phyloP scores from a whole-genome alignment of 2,329 filamentous ascomycete species.

The Botrytis elliptica region DNA sequence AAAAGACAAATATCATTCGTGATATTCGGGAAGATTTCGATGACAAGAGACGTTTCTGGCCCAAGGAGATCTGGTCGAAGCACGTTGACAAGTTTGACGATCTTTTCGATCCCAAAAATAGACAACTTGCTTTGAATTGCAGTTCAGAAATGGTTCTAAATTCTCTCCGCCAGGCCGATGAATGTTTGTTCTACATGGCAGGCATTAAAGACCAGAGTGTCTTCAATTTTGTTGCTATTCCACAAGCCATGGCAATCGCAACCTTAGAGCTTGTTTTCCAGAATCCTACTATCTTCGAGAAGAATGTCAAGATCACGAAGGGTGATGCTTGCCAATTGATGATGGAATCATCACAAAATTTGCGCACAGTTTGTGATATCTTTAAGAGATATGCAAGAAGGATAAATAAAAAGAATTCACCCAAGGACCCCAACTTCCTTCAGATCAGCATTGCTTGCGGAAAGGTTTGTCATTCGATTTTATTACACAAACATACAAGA shows the following conservation, averaged over 20 bases:
- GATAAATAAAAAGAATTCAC: conserved; percentile 93
- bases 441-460: conserved; percentile 88
- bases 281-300: conserved; percentile 81
- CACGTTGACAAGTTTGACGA: conserved; percentile 88
- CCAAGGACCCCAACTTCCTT: conserved; percentile 86
- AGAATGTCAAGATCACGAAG: conserved; percentile 95
- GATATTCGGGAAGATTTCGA: conserved; percentile 88
- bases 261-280: conserved; percentile 90
- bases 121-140: conserved; percentile 76
- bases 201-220: conserved; percentile 93
- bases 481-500: conserved; percentile 44
- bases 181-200: conserved; percentile 97
- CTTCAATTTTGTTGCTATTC: conserved; percentile 98
- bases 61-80: conserved; percentile 95
- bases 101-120: conserved; percentile 78
- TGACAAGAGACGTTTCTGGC: conserved; percentile 90
- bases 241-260: conserved; percentile 95
- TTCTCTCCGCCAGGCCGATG: conserved; percentile 80
- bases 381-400: conserved; percentile 75
- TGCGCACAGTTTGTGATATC: conserved; percentile 74
- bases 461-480: conserved; percentile 56
- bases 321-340: conserved; percentile 90
- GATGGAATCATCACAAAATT: conserved; percentile 88
- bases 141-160: conserved; percentile 93
- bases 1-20: conserved; percentile 98